Evolutionary conservation across 1,139 yeast species (phyloP).

Genomic region (Blastobotrys ciferrii): DNA sequence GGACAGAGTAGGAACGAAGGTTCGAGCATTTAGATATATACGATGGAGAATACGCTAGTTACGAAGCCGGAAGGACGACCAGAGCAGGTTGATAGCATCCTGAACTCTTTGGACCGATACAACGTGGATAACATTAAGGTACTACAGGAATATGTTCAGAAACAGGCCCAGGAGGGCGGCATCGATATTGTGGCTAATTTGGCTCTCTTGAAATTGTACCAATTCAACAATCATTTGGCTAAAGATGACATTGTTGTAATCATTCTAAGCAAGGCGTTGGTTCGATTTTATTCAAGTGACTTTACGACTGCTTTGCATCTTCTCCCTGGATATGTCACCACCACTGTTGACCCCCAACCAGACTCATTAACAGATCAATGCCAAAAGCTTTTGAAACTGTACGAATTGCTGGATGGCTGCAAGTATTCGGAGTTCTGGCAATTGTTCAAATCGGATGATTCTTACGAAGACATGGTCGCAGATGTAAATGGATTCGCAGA

Average conservation of each 20-base stretch:
- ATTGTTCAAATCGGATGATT: conserved; percentile 35
- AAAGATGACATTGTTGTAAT: conserved; percentile 43
- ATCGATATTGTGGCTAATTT: conserved; percentile 46
- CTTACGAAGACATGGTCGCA: conserved; percentile 38
- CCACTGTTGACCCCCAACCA: conserved; percentile 21
- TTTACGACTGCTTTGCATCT: conserved; percentile 46
- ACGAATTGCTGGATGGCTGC: conserved; percentile 39
- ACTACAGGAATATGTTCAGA: conserved; percentile 43
- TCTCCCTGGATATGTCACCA: conserved; percentile 43
- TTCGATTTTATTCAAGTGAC: conserved; percentile 44
- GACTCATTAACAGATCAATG: conserved; percentile 37
- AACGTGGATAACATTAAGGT: conserved; percentile 45
- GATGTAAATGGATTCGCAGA: conserved; percentile 38
- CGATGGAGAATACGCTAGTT: conserved; percentile 35
- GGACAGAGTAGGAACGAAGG: too few species aligned
- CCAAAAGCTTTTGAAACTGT: conserved; percentile 40
- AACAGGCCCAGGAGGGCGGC: conserved; percentile 41
- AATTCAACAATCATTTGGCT: conserved; percentile 39
- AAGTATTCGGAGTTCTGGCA: conserved; percentile 41
- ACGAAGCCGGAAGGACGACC: conserved; percentile 41
- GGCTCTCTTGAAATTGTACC: conserved; percentile 47
- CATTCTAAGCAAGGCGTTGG: conserved; percentile 43
- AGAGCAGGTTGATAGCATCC: conserved; percentile 37
- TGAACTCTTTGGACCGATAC: conserved; percentile 45
- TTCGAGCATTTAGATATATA: too few species aligned